These are phyloP conservation scores for Coelastrella sp. DNA, from an alignment of 139 green algal genomes.

Conservation along the genomic window DNA sequence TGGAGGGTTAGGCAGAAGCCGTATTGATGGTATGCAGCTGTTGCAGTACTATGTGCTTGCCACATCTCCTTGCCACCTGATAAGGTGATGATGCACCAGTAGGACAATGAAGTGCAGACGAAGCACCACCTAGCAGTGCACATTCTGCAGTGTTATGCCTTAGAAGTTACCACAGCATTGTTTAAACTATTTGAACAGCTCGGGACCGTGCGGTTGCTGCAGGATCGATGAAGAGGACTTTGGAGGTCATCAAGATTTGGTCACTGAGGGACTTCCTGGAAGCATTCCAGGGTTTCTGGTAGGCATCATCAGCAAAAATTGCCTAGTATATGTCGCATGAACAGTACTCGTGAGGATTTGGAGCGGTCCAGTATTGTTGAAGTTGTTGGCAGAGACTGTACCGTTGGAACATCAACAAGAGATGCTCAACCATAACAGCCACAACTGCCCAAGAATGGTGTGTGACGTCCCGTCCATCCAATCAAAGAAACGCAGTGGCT, in stretches of 20 bases:
- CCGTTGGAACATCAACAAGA: not conserved
- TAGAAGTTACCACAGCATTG: too few relatives aligned
- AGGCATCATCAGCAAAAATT: not conserved
- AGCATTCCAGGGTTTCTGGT: conserved; percentile 44
- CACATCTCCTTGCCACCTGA: not conserved
- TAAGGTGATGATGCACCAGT: not conserved
- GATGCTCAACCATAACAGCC: not conserved
- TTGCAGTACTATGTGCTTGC: too few relatives aligned
- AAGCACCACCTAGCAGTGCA: not conserved
- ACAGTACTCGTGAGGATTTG: not conserved
- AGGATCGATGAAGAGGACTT: conserved; percentile 55
- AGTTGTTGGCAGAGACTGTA: not conserved
- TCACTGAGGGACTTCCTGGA: conserved; percentile 37
- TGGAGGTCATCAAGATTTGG: conserved; percentile 44
- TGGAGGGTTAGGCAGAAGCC: too few relatives aligned
- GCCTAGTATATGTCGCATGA: not conserved
- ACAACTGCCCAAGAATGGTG: not conserved
- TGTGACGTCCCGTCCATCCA: not conserved
- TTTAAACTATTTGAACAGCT: not conserved
- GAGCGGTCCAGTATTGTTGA: not conserved
- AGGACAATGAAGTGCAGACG: not conserved
- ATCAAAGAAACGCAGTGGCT: not conserved
- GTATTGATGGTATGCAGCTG: not conserved
- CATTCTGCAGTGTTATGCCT: too few relatives aligned
- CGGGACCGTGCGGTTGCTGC: not conserved